These are phyloP conservation scores for Cyberlindnera americana DNA, from an alignment of 805 yeast species.

Conservation along the genomic window DNA sequence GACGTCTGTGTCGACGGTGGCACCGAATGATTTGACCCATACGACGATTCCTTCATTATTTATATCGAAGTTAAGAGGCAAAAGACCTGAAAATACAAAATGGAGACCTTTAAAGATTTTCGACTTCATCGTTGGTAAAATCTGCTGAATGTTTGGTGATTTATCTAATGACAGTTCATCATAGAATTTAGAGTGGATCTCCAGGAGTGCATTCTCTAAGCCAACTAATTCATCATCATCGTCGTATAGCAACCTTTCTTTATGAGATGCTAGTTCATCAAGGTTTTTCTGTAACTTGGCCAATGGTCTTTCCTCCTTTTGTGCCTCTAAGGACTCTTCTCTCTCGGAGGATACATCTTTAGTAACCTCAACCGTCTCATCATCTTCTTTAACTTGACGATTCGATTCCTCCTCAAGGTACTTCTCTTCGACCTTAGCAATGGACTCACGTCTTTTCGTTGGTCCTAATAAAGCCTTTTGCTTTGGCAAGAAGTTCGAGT, in stretches of 20 bases:
- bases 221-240: slow-evolving; percentile 75
- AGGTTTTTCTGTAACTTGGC: slow-evolving; percentile 78
- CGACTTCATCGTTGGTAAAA: slow-evolving; percentile 72
- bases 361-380: too few relatives aligned
- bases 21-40: slow-evolving; percentile 94
- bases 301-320: slow-evolving; percentile 77
- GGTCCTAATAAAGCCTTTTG: slow-evolving; percentile 61
- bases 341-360: slow-evolving; percentile 51
- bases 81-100: slow-evolving; percentile 81
- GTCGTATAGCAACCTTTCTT: slow-evolving; percentile 54
- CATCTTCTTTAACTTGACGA: slow-evolving; percentile 25
- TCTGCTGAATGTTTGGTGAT: slow-evolving; percentile 45
- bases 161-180: slow-evolving; percentile 39
- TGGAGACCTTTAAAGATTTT: slow-evolving; percentile 64
- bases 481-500: slow-evolving; percentile 86
- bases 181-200: slow-evolving; percentile 69
- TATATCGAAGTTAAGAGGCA: slow-evolving; percentile 75
- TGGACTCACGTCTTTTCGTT: slow-evolving; percentile 53
- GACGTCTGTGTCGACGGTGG: slow-evolving; percentile 70
- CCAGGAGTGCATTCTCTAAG: slow-evolving; percentile 56
- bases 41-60: slow-evolving; percentile 81
- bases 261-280: slow-evolving; percentile 34
- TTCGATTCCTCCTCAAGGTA: slow-evolving; percentile 22
- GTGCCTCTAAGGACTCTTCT: slow-evolving; percentile 70
- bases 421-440: slow-evolving; percentile 52